These are phyloP conservation scores for Alternaria viburni DNA, from an alignment of 2,329 filamentous ascomycete species.

Conservation along the genomic window DNA sequence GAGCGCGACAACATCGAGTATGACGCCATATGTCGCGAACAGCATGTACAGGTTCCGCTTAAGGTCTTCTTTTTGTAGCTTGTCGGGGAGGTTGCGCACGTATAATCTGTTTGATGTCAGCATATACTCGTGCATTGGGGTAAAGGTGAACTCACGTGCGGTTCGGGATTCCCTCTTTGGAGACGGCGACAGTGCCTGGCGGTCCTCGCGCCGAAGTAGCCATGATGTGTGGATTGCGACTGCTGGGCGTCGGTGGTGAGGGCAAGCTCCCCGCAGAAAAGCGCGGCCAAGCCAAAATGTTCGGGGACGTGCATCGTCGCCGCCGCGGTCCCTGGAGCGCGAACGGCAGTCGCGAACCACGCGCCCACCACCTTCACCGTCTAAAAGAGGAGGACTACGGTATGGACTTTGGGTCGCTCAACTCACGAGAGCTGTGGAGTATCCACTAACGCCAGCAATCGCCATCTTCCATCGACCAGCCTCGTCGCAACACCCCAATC, in stretches of 20 bases:
- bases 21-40: slow-evolving; percentile 90
- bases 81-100: slow-evolving; percentile 85
- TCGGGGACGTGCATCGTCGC: slow-evolving; percentile 18
- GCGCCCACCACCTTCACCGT: neutral
- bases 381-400: slow-evolving; percentile 7
- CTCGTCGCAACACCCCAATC: neutral
- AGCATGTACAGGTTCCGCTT: slow-evolving; percentile 88
- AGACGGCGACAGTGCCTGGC: slow-evolving; percentile 26
- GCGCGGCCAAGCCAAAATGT: slow-evolving; percentile 23
- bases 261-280: slow-evolving; percentile 38
- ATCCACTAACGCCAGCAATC: neutral
- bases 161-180: slow-evolving; percentile 35
- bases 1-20: slow-evolving; percentile 88
- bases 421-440: neutral
- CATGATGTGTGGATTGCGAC: slow-evolving; percentile 23
- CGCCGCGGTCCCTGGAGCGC: neutral
- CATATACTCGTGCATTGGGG: slow-evolving; percentile 3
- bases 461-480: neutral
- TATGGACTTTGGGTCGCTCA: slow-evolving; percentile 4
- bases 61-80: slow-evolving; percentile 87
- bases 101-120: slow-evolving; percentile 69
- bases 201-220: slow-evolving; percentile 33
- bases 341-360: neutral
- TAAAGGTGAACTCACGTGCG: slow-evolving; percentile 38
- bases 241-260: slow-evolving; percentile 18